These are phyloP conservation scores for Prunus campanulata DNA, from an alignment of 306 rosid species.

Conservation along the genomic window DNA sequence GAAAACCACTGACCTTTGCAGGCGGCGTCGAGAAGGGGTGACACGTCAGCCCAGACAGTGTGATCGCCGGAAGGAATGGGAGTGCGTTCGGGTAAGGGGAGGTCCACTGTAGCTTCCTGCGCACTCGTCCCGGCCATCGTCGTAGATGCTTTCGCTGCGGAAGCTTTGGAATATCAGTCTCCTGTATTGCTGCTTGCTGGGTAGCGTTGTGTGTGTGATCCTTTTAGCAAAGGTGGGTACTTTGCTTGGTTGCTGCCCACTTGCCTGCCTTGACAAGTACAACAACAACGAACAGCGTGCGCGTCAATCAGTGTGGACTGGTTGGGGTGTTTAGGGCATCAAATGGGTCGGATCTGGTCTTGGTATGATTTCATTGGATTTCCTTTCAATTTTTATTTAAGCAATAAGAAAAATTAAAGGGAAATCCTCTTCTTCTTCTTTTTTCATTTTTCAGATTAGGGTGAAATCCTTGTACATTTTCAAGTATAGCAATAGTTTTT, in stretches of 20 bases:
- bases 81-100: constrained; percentile 31
- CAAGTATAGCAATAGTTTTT: no score
- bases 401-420: no score
- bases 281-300: background rate
- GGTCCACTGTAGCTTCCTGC: constrained; percentile 26
- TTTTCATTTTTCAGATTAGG: background rate
- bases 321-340: background rate
- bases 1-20: constrained; percentile 48
- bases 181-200: background rate
- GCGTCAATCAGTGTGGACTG: constrained; percentile 1
- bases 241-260: background rate
- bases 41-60: constrained; percentile 84
- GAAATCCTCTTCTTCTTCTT: background rate
- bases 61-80: constrained; percentile 74
- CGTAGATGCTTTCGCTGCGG: background rate
- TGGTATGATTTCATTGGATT: background rate
- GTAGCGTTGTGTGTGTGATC: no score
- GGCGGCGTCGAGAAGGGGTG: constrained; percentile 79
- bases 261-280: background rate
- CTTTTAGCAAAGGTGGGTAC: no score
- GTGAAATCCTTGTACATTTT: no score
- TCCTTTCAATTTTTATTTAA: no score
- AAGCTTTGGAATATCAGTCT: background rate
- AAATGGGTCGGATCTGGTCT: background rate
- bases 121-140: constrained; percentile 24